Evolutionary conservation across 306 rosid species (phyloP).

Genomic region (Prunus mira): DNA sequence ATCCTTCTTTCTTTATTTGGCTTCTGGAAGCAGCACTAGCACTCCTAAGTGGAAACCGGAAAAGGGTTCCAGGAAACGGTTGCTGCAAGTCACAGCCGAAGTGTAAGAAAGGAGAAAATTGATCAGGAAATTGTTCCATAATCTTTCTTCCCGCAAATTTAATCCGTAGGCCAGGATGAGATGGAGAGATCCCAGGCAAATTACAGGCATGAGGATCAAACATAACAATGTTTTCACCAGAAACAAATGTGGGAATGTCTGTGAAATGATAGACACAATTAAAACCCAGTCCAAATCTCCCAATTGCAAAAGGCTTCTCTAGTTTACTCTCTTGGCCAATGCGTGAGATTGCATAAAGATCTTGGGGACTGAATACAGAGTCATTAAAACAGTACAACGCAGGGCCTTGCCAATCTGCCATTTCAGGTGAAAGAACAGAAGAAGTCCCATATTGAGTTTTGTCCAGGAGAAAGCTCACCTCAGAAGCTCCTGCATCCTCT

Average conservation of each 20-base stretch:
- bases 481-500: constrained; percentile 98
- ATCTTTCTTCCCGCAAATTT: constrained; percentile 83
- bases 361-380: constrained; percentile 89
- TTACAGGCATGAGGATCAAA: constrained; percentile 93
- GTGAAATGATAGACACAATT: constrained; percentile 98
- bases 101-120: constrained; percentile 85
- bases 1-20: constrained; percentile 90
- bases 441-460: constrained; percentile 94
- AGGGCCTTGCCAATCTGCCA: constrained; percentile 99
- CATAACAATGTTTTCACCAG: constrained; percentile 93
- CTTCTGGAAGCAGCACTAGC: constrained; percentile 80
- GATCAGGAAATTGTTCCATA: constrained; percentile 97
- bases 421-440: constrained; percentile 95
- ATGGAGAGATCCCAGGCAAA: constrained; percentile 98
- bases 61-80: constrained; percentile 87
- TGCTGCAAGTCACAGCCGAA: constrained; percentile 94
- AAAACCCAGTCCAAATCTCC: constrained; percentile 98
- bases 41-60: constrained; percentile 92
- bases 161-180: constrained; percentile 93
- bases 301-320: constrained; percentile 94
- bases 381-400: constrained; percentile 91
- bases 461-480: constrained; percentile 86
- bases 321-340: constrained; percentile 99
- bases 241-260: constrained; percentile 89
- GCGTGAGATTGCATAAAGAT: constrained; percentile 99